Evolutionary conservation across 176 grass and related monocot genomes (phyloP), one percentile per base, ranked within the genome.

Genomic region (Aechmea fasciata): DNA sequence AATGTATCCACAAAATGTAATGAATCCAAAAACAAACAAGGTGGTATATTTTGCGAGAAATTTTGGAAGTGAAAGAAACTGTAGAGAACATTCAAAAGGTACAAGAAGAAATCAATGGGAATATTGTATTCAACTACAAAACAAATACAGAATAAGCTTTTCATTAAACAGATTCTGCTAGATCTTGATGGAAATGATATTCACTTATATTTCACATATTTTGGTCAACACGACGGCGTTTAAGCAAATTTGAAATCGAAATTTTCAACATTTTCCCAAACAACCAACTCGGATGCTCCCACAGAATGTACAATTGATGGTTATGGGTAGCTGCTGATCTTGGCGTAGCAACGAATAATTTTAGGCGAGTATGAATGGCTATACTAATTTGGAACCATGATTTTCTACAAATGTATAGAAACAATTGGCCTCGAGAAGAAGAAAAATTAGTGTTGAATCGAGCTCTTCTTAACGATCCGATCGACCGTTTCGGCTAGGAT

Each of bases 401-500:
- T 77, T 83, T 73, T 83, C 55, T 61, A 80, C 80, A 87, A 81
- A 88, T 13, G 57, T 77, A 66, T 77, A 41, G 33, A 41, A 41
- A 41, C 7, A 41, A 41, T 41, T 41, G 33, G 33, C 20, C 55
- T 18, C 55, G 25, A 65, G 11, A 71, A 11, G 76, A 47, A 11
- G 48, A 69, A 66, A 69, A 66, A 73, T 26, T 69, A 65, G 74
- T 11, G 51, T 15, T 26, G 13, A 70, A 57, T 51, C 49, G 6
- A 78, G 9, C 15, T 57, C 73, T 5, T 65, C 14, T 70, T 48
- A 77, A 67, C 51, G 55, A 61, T 90, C 82, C 3, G 79, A 54
- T 69, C 86, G 85, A 61, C 87, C 70, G 68, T 88, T 99, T 49
- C 83, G 77, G 33, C 76, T 76, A 1, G 87, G 49, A 69, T 57